Evolutionary conservation across 2,329 filamentous ascomycete genomes (phyloP).

Genomic region (Fusarium abutilonis): DNA sequence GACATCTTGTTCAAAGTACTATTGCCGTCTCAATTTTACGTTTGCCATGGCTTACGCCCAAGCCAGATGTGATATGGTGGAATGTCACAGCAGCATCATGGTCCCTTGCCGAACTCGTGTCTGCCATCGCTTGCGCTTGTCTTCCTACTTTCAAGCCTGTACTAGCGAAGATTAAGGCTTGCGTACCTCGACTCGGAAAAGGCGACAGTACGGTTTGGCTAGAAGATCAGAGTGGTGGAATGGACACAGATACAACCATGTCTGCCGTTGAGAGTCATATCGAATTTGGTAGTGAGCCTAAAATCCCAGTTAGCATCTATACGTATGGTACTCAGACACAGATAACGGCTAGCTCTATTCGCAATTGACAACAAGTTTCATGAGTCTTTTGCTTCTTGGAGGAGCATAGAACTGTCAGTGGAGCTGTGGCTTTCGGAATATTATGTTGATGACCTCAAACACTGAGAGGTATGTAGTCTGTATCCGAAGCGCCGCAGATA

Average conservation of each 20-base stretch:
- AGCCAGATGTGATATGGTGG: constrained; percentile 31
- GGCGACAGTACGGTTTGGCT: constrained; percentile 8
- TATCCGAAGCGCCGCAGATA: too few species aligned
- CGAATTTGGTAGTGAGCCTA: neutral
- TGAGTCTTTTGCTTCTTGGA: too few species aligned
- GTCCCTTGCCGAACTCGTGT: constrained; percentile 36
- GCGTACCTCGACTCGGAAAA: fast-evolving
- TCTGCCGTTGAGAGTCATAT: neutral
- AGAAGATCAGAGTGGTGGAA: neutral
- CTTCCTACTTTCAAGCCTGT: constrained; percentile 30
- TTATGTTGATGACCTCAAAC: too few species aligned
- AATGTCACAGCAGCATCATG: constrained; percentile 28
- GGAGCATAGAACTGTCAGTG: too few species aligned
- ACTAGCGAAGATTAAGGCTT: neutral
- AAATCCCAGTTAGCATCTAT: neutral
- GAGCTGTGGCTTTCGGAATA: too few species aligned
- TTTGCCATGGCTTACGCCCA: constrained; percentile 30
- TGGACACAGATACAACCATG: neutral
- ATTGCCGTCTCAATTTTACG: constrained; percentile 25
- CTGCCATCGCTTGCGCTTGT: constrained; percentile 35
- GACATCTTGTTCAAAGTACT: neutral
- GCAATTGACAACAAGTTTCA: too few species aligned
- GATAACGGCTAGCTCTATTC: constrained; percentile 3
- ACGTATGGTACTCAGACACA: constrained; percentile 17
- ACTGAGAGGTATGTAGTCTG: too few species aligned